These are phyloP conservation scores for Baorangia bicolor DNA, from an alignment of 768 basidiomycete species.

Conservation along the genomic window DNA sequence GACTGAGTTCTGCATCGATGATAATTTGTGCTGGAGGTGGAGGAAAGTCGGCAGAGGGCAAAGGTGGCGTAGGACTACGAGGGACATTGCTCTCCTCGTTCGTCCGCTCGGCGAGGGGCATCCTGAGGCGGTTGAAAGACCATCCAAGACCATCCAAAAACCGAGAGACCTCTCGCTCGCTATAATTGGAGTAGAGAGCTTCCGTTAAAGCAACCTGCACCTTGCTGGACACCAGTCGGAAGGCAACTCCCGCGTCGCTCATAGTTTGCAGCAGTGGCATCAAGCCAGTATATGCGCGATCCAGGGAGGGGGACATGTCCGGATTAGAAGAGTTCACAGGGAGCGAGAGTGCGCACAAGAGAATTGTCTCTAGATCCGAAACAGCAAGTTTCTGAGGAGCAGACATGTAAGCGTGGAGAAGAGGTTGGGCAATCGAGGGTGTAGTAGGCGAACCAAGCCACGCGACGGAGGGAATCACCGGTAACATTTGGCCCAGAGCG, in stretches of 20 bases:
- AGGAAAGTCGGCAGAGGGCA: conserved; percentile 13
- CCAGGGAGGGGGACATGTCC: conserved; percentile 10
- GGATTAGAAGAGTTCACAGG: conserved; percentile 17
- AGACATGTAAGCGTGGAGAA: conserved; percentile 48
- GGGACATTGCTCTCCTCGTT: conserved; percentile 1
- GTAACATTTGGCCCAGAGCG: conserved; percentile 8
- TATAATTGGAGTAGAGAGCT: conserved; percentile 20
- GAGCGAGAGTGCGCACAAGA: conserved; percentile 40
- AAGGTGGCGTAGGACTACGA: conserved; percentile 11
- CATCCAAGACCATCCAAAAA: conserved; percentile 22
- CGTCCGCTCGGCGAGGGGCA: conserved; percentile 19
- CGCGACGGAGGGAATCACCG: conserved; percentile 31
- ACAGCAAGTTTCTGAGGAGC: conserved; percentile 34
- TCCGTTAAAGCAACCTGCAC: conserved; percentile 21
- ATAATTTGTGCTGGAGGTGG: conserved; percentile 10
- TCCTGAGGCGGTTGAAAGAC: conserved; percentile 22
- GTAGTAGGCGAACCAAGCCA: conserved; percentile 35
- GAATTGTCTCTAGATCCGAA: conserved; percentile 44
- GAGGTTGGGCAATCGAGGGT: conserved; percentile 36
- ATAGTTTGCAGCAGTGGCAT: conserved; percentile 44
- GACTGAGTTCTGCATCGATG: conserved; percentile 29
- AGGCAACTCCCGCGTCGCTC: conserved; percentile 29
- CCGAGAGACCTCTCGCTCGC: conserved; percentile 20
- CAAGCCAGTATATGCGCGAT: conserved; percentile 41
- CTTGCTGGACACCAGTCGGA: conserved; percentile 27